Base-by-base conservation (phyloP, 192 early-diverging fungal species). In the Coemansia sp. region DNA sequence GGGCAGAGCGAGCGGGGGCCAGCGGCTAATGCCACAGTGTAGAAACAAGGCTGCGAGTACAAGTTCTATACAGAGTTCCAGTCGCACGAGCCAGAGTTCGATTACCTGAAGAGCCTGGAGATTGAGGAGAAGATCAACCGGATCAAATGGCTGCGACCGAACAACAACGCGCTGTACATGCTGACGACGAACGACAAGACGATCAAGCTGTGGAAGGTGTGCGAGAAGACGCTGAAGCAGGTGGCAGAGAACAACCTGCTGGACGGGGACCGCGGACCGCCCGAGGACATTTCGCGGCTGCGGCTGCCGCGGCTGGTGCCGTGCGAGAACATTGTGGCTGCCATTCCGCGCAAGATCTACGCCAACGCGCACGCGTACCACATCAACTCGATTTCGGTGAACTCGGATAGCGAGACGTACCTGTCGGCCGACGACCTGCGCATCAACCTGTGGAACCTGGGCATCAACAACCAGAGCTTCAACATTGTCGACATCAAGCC, bases 401-500 rank as follows among this genome's bases (percentile, higher is more conserved):
- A 99, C 70, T 96, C 92, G 23, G 96, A 99, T 73, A 89, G 84
- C 26, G 94, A 99, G 58, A 99, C 94, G 7, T 99, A 94, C 58
- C 76, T 99, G 47, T 94, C 91, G 22, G 92, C 94, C 10, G 96
- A 99, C 56, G 96, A 99, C 58, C 65, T 99, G 64, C 82, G 96
- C 56, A 94, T 99, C 73, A 99, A 99, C 65, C 75, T 99, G 50
- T 99, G 96, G 96, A 99, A 98, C 60, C 72, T 99, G 73, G 87
- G 90, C 52, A 86, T 94, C 44, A 90, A 90, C 33, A 92, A 97
- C 70, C 94, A 99, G 76, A 94, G 91, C 64, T 99, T 99, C 79
- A 99, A 99, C 63, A 93, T 99, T 78, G 94, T 99, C 35, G 96
- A 99, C 62, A 99, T 99, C 65, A 99, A 99, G 77, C 96, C 96